Evolutionary conservation across 345 rosid species (phyloP), one percentile per base, ranked within the genome.

Genomic region (Pugionium cornutum): DNA sequence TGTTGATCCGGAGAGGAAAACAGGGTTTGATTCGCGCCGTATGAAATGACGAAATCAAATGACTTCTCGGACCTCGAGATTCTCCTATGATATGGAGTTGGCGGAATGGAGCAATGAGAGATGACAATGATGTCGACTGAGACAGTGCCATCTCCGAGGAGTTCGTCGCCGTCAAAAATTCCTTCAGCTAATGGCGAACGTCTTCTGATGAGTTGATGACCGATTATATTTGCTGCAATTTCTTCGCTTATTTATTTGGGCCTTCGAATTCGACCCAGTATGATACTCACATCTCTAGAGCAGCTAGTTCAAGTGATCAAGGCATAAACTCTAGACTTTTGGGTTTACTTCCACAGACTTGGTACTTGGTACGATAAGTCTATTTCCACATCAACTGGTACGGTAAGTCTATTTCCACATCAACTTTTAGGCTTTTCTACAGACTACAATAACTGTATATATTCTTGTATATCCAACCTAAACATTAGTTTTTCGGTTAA

Each of bases 61-160:
- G 57, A 62, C 11, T 7, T 37, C 27, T 72, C 37, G 7, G 61
- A 49, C 6, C 28, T 6, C 39, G 52, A 44, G 57, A 11, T 65
- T 7, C 4, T 32, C 52, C 64, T 41, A 61, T 0, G 53, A 41
- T 43, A 11, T 35, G 42, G 9, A 3, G 65, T 46, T 30, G 68
- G n/a, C 1, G 41, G 9, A 36, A 36, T 8, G 45, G 76, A 5
- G 60, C 33, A 7, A 9, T 50, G 4, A 63, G 2, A 58, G 29
- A 33, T 0, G 71, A 9, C 4, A 32, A 9, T 5, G 49, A 39
- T 44, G 45, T 42, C n/a, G 67, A 25, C 60, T 53, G 55, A 58
- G 59, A 57, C n/a, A 59, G 31, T 8, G 83, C 74, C 84, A 80
- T 83, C 72, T 51, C 70, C 59, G 66, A 6, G 42, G 9, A 26